Base-by-base conservation (phyloP, 176 grass and related monocot species). In the Oryza meyeriana region DNA sequence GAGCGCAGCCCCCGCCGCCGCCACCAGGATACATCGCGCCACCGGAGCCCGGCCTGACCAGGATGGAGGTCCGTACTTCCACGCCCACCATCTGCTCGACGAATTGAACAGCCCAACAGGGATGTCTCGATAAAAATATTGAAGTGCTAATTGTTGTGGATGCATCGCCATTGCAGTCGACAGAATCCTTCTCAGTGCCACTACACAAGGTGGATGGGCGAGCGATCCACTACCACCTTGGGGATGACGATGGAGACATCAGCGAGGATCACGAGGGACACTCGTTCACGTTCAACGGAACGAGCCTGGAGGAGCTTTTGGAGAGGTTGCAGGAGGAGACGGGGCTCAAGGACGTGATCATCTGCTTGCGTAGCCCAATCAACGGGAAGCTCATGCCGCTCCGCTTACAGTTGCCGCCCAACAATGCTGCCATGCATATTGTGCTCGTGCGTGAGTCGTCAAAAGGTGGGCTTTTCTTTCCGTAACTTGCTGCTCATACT, bases 141-240 rank as follows among this genome's bases (percentile, higher is more conserved):
- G 3, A 58, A 58, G 52, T 58, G 22, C 55, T 59, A 4, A 10
- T 59, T 59, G n/a, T 59, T 58, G 20, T 0, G 55, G 22, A 10
- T 9, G 8, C n/a, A 8, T 44, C 22, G 1, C 61, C 58, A 28
- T 67, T 12, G 30, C 87, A 98, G 88, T 88, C 92, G 65, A 59
- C 69, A 36, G 79, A 84, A 10, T 94, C 95, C 6, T 82, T 86
- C 81, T 69, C 69, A 4, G 35, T 69, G 45, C 86, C 88, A 3
- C 30, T 89, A 22, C 88, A 81, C 76, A 98, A 91, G 79, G 88
- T 93, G 61, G 90, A 93, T 14, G 93, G 92, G 16, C 67, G 90
- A 6, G 16, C 55, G 31, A 91, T 98, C 52, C 83, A 85, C 76
- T 98, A 95, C 79, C 68, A 78, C 8, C 20, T 93, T 2, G 87